Percentiles rank a stretch among this genome's conserved stretches.
These are phyloP conservation scores for Aspergillus aculeatus DNA, from an alignment of 2,329 filamentous ascomycete genomes.

Conservation along the genomic window DNA sequence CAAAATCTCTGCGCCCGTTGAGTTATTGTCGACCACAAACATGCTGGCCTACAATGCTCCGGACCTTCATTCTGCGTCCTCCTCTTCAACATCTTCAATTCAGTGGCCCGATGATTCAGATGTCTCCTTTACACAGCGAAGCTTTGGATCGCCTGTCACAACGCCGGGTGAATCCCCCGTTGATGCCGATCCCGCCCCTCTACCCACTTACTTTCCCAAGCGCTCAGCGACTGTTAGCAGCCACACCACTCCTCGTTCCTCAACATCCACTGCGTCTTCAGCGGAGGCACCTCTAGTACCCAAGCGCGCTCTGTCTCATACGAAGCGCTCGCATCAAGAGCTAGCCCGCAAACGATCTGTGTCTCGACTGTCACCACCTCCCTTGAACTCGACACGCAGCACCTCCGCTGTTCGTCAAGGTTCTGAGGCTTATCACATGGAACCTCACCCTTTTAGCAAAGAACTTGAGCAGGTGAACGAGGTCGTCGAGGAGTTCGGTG, in stretches of 20 bases:
- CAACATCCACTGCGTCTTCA: constrained; percentile 46
- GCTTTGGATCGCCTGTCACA: constrained; percentile 50
- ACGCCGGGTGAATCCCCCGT: constrained; percentile 50
- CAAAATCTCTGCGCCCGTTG: constrained; percentile 78
- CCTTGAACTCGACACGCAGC: constrained; percentile 37
- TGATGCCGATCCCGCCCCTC: constrained; percentile 55
- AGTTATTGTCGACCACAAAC: constrained; percentile 91
- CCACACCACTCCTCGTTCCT: constrained; percentile 45
- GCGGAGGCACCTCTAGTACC: constrained; percentile 68
- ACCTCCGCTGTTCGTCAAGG: constrained; percentile 34
- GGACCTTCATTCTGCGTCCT: constrained; percentile 59
- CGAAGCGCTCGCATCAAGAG: constrained; percentile 79
- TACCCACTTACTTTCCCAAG: constrained; percentile 63
- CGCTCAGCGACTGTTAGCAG: constrained; percentile 65
- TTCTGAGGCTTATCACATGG: constrained; percentile 39
- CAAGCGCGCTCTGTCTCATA: constrained; percentile 78
- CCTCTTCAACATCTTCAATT: constrained; percentile 54
- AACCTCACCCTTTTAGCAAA: constrained; percentile 73
- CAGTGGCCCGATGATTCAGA: constrained; percentile 73
- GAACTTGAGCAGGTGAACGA: constrained; percentile 92
- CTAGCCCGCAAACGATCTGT: constrained; percentile 68
- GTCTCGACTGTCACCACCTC: constrained; percentile 50
- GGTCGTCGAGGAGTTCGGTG: constrained; percentile 82
- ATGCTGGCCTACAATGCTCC: constrained; percentile 94
- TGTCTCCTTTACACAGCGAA: constrained; percentile 44